Conservation (phyloP, 805 yeast genomes). For the Kluyveromyces siamensis region DNA sequence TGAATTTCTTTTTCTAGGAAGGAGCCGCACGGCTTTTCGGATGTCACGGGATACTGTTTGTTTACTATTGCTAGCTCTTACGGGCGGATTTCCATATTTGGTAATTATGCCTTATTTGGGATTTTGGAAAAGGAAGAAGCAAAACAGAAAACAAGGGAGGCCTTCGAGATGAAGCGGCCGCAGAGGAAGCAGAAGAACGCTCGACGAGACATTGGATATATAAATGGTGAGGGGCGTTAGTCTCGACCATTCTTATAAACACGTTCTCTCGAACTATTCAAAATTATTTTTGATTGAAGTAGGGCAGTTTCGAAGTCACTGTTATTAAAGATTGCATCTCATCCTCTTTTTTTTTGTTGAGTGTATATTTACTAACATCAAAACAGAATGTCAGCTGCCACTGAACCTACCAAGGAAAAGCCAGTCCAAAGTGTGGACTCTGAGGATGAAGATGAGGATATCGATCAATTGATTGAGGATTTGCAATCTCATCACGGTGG, state of each 20-base stretch:
- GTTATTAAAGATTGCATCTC: background rate
- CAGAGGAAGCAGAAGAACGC: background rate
- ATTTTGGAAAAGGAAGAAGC: no score
- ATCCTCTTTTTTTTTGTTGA: background rate
- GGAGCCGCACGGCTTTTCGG: background rate
- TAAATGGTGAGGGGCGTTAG: background rate
- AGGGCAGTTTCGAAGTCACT: no score
- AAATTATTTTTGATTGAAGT: no score
- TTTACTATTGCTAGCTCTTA: background rate
- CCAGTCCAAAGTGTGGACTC: slow-evolving; percentile 36
- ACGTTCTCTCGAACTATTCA: no score
- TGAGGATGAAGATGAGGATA: slow-evolving; percentile 51
- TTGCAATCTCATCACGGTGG: slow-evolving; percentile 55
- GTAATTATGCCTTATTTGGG: background rate
- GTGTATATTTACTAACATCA: background rate
- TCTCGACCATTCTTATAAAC: no score
- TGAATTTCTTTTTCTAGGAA: no score
- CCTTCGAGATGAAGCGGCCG: background rate
- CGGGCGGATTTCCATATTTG: background rate
- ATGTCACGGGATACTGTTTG: background rate
- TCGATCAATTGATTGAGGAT: slow-evolving; percentile 66
- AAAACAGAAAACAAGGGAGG: background rate
- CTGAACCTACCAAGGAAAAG: slow-evolving; percentile 12
- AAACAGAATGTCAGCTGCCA: slow-evolving; percentile 7
- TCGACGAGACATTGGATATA: background rate